Base-by-base conservation (phyloP, 2,329 filamentous ascomycete species). In the Onygena corvina region DNA sequence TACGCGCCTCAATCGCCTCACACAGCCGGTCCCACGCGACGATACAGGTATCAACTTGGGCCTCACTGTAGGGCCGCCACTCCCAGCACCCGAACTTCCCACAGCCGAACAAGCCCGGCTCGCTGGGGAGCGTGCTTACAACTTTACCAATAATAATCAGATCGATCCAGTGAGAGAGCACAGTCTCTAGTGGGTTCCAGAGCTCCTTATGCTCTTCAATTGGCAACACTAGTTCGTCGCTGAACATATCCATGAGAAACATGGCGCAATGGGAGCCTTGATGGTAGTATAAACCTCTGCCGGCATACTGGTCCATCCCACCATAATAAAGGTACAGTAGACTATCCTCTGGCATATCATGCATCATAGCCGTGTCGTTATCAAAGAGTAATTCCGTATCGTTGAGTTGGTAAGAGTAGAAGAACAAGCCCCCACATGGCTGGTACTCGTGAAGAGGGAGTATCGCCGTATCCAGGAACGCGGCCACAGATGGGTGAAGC, bases 221-320 rank as follows among this genome's bases (percentile, higher is more conserved):
- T 33, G 57, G 58, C 16, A 53, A 51, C 16, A 52, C 48, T 42
- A 1, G 46, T 11, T 49, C 50, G 20, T 31, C 47, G 14, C 35
- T 44, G 23, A 51, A 48, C 27, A 52, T 46, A 33, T 52, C 23
- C 44, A 58, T 47, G 18, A 53, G 50, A 34, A 48, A 33, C 27
- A 55, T 48, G 27, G 54, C 57, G 6, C 50, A 52, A 47, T 47
- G 46, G 21, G 33, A 34, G 14, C 9, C 27, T 47, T 47, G 56
- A 48, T 60, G 57, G 51, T 65, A 66, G 47, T 63, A 49, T 38
- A 67, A 12, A 42, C 62, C 62, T 42, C 59, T 57, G 45, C 47
- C 52, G 25, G 44, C 46, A 29, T 46, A 21, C 12, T 18, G 20
- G n/a, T 46, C 7, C 25, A 30, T 33, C 14, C 42, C 42, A n/a